Percentiles rank a stretch among this genome's conserved stretches.
phyloP scores from a whole-genome alignment of 371 early-diverging fungal species.

The Batkoa obscura region DNA sequence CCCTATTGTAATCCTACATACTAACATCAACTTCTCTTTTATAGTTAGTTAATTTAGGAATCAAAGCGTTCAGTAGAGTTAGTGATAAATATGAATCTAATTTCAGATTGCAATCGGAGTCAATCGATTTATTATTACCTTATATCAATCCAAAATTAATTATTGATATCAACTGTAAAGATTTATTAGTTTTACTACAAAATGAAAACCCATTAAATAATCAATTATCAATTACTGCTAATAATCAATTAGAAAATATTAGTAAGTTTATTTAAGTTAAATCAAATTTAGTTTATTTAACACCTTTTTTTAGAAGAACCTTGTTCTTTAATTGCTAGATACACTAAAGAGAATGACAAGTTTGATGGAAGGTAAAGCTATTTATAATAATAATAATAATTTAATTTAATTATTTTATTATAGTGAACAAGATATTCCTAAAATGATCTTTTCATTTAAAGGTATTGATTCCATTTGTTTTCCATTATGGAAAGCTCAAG shows the following conservation, averaged over 20 bases:
- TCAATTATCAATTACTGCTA: neutral
- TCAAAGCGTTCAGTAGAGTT: neutral
- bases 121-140: neutral
- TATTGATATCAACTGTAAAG: neutral
- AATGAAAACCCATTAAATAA: neutral
- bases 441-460: slow-evolving; percentile 12
- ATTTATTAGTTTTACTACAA: neutral
- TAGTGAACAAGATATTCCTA: neutral
- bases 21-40: too few species aligned
- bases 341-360: neutral
- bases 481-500: slow-evolving; percentile 55
- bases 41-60: neutral
- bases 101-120: neutral
- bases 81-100: too few species aligned
- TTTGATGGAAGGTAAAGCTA: neutral
- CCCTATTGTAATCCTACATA: slow-evolving; percentile 5
- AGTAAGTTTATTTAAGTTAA: neutral
- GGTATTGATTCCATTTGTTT: slow-evolving; percentile 24
- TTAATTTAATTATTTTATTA: neutral
- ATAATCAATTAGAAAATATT: neutral
- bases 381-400: neutral
- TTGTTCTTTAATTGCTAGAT: neutral
- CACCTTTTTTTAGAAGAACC: neutral
- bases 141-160: neutral
- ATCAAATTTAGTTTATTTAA: neutral